Conservation (phyloP, 1,284 basidiomycete species). For the Quambalaria eucalypti region DNA sequence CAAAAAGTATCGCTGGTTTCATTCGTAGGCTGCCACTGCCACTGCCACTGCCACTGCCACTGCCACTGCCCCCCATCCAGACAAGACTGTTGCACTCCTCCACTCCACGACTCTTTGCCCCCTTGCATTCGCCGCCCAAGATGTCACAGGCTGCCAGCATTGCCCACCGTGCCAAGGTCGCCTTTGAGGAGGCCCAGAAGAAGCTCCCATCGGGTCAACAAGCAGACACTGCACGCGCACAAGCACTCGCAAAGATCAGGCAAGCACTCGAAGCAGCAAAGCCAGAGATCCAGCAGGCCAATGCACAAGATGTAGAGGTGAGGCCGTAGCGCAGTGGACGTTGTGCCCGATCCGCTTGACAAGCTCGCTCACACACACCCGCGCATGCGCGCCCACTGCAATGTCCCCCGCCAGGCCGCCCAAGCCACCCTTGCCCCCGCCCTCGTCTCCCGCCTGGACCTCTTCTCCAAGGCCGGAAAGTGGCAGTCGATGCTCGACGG, state of each 20-base stretch:
- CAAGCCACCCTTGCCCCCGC: conserved; percentile 73
- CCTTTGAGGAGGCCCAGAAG: conserved; percentile 17
- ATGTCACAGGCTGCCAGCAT: conserved; percentile 10
- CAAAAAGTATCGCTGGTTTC: no score
- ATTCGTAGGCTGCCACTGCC: no score
- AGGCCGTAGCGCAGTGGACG: no score
- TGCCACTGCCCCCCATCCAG: no score
- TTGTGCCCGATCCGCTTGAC: no score
- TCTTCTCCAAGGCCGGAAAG: conserved; percentile 69
- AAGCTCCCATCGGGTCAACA: conserved; percentile 8
- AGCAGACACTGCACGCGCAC: conserved; percentile 17
- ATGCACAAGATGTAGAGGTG: conserved; percentile 32
- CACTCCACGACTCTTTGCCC: no score
- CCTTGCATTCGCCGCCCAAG: no score
- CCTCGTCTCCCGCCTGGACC: conserved; percentile 75
- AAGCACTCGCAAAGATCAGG: conserved; percentile 26
- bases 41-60: no score
- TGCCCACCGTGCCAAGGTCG: conserved; percentile 17
- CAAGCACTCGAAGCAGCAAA: conserved; percentile 20
- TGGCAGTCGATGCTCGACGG: conserved; percentile 91
- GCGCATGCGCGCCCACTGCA: no score
- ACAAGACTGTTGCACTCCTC: no score
- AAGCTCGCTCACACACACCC: no score
- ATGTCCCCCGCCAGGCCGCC: no score
- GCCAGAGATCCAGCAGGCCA: conserved; percentile 25